phyloP scores from a whole-genome alignment of 176 grass and related monocot genomes.

The Juncus effusus region DNA sequence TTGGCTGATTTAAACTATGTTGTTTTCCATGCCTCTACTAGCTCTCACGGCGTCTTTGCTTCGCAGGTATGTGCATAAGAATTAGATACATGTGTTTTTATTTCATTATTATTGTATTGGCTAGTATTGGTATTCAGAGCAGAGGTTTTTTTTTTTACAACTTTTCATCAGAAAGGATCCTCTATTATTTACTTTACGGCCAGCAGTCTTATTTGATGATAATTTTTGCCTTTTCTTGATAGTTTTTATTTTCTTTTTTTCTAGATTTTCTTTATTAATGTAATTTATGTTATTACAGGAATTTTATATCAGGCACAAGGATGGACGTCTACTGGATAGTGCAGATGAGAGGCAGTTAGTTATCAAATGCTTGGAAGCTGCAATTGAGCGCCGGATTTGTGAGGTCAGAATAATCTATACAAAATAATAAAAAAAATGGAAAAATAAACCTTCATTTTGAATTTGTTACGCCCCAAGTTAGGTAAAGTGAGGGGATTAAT shows the following conservation, averaged over 20 bases:
- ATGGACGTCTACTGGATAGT: constrained; percentile 40
- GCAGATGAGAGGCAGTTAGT: constrained; percentile 28
- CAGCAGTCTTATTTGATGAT: too few species aligned
- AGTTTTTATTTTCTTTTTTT: neutral
- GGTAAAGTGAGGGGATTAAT: too few species aligned
- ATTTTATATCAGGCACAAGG: constrained; percentile 51
- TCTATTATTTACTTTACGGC: too few species aligned
- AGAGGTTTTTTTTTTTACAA: neutral
- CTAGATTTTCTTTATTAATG: constrained; percentile 8
- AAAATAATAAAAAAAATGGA: too few species aligned
- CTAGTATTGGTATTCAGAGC: neutral
- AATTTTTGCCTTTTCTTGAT: neutral
- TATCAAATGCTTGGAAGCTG: constrained; percentile 52
- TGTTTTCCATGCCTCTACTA: constrained; percentile 49
- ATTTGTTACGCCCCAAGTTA: too few species aligned
- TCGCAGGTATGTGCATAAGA: constrained; percentile 30
- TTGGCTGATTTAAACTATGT: constrained; percentile 48
- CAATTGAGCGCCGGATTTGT: constrained; percentile 50
- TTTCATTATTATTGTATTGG: too few species aligned
- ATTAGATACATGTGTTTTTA: too few species aligned
- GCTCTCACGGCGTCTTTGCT: constrained; percentile 33
- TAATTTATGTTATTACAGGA: constrained; percentile 27
- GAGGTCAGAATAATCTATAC: constrained; percentile 22
- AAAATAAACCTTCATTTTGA: too few species aligned
- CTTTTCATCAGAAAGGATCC: too few species aligned